Evolutionary conservation across 2,329 filamentous ascomycete genomes (phyloP).

Genomic region (Fusarium sp.): DNA sequence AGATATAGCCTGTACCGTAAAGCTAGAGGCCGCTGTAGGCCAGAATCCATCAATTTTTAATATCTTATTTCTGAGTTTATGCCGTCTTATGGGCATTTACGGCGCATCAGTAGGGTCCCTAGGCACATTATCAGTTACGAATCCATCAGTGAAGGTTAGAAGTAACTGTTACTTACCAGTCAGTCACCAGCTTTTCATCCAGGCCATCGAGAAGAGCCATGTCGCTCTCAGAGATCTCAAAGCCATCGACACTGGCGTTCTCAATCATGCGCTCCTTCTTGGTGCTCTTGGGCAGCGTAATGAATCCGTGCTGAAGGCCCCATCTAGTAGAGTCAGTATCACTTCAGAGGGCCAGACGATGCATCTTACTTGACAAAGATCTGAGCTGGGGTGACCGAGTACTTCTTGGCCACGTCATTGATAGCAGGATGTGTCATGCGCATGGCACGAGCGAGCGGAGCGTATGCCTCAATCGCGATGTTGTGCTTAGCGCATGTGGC

Average conservation of each 20-base stretch:
- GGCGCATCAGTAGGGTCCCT: constrained; percentile 54
- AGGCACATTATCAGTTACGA: constrained; percentile 8
- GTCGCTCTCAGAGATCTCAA: constrained; percentile 74
- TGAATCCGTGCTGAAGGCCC: constrained; percentile 82
- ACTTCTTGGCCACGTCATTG: constrained; percentile 74
- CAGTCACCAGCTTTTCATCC: constrained; percentile 82
- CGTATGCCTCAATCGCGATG: constrained; percentile 85
- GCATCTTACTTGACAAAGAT: constrained; percentile 72
- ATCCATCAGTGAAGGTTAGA: fast-evolving
- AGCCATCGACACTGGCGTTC: constrained; percentile 74
- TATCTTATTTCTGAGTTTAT: no score
- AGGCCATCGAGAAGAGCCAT: constrained; percentile 74
- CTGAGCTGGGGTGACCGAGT: constrained; percentile 80
- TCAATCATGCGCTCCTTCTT: constrained; percentile 73
- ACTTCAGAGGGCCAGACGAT: background rate
- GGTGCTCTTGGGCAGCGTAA: constrained; percentile 82
- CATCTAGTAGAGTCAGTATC: constrained; percentile 66
- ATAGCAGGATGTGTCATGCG: constrained; percentile 79
- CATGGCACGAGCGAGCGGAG: constrained; percentile 80
- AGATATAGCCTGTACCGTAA: no score
- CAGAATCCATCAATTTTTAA: background rate
- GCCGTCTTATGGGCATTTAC: background rate
- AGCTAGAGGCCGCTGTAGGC: no score
- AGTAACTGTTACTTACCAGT: constrained; percentile 63
- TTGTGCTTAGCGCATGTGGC: constrained; percentile 75